phyloP scores from a whole-genome alignment of 306 rosid genomes.

The Lathyrus tuberosus region DNA sequence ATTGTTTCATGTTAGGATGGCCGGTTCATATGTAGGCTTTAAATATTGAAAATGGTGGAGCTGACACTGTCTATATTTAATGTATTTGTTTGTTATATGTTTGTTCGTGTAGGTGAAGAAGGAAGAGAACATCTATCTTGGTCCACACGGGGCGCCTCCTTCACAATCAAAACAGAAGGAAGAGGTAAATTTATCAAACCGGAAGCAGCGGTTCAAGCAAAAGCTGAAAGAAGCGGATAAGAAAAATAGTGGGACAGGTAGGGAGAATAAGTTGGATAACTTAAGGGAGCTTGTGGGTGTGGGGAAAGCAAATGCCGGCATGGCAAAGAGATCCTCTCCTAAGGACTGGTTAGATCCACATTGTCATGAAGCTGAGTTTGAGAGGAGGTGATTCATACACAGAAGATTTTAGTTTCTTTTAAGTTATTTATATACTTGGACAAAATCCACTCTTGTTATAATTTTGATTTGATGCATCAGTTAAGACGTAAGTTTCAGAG shows the following conservation, averaged over 20 bases:
- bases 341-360: constrained; percentile 97
- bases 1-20: not conserved
- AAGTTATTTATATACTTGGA: constrained; percentile 32
- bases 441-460: constrained; percentile 19
- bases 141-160: constrained; percentile 95
- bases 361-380: constrained; percentile 86
- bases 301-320: constrained; percentile 49
- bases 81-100: constrained; percentile 30
- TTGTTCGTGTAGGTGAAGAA: constrained; percentile 53
- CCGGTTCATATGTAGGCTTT: not conserved
- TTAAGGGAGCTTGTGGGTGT: constrained; percentile 90
- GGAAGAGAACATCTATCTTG: constrained; percentile 85
- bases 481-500: constrained; percentile 24
- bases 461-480: constrained; percentile 32
- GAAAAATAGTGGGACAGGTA: constrained; percentile 59
- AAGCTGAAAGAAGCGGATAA: constrained; percentile 91
- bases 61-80: constrained; percentile 3
- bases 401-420: constrained; percentile 33
- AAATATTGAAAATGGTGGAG: constrained; percentile 17
- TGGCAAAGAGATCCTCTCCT: constrained; percentile 59
- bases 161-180: constrained; percentile 72
- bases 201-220: constrained; percentile 82
- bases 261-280: constrained; percentile 89
- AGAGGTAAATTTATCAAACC: constrained; percentile 56
- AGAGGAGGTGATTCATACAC: constrained; percentile 61